Evolutionary conservation across 441 rosid genomes (phyloP).

Genomic region (Viola pubescens): DNA sequence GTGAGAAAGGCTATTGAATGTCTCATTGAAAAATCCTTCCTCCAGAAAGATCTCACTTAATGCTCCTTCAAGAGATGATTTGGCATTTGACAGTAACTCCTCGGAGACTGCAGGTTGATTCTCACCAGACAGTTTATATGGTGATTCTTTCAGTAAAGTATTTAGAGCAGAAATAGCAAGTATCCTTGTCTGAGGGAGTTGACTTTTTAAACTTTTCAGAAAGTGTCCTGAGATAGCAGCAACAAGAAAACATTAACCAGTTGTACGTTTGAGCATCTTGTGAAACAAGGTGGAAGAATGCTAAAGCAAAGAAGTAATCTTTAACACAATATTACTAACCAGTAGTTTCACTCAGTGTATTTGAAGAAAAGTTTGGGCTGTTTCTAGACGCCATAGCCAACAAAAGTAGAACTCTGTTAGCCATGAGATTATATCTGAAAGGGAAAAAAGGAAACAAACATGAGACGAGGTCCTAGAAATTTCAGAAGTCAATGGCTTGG

Average conservation of each 20-base stretch:
- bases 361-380: conserved; percentile 64
- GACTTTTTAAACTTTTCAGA: conserved; percentile 90
- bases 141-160: conserved; percentile 89
- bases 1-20: conserved; percentile 90
- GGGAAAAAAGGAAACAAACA: conserved; percentile 12
- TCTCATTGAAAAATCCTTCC: conserved; percentile 88
- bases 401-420: conserved; percentile 92
- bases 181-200: conserved; percentile 99
- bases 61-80: conserved; percentile 80
- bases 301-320: conserved; percentile 13
- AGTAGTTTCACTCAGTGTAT: conserved; percentile 80
- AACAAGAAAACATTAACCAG: conserved; percentile 21
- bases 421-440: conserved; percentile 95
- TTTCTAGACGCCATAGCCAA: conserved; percentile 85
- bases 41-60: conserved; percentile 76
- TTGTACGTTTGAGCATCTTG: background rate
- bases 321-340: conserved; percentile 44
- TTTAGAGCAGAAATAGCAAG: conserved; percentile 99
- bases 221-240: conserved; percentile 74
- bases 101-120: conserved; percentile 27
- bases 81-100: conserved; percentile 36
- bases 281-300: conserved; percentile 4
- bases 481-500: conserved; percentile 2
- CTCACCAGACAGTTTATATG: conserved; percentile 65
- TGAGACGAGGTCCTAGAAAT: conserved; percentile 5